Conservation (phyloP, 495 filamentous ascomycete genomes). For the Hypoxylon crocopeplum region DNA sequence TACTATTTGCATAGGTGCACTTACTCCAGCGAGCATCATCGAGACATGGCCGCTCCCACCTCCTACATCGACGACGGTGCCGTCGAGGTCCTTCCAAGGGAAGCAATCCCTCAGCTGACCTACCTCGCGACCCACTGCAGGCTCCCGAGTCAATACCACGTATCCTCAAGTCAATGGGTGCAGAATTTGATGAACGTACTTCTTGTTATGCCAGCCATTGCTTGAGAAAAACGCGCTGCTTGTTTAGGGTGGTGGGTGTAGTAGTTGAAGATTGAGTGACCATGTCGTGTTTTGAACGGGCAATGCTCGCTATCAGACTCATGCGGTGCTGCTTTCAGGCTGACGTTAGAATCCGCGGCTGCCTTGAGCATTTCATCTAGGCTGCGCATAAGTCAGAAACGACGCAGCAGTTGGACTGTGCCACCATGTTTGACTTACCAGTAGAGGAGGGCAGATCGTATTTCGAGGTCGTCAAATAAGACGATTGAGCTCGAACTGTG, state of each 20-base stretch:
- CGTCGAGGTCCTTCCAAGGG: slow-evolving; percentile 33
- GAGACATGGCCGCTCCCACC: slow-evolving; percentile 35
- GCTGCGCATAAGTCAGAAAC: slow-evolving; percentile 1
- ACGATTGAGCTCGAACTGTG: neutral
- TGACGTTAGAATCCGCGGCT: neutral
- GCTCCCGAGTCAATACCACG: too few relatives aligned
- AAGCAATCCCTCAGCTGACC: slow-evolving; percentile 26
- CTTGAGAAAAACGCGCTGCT: slow-evolving; percentile 24
- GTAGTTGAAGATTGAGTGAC: slow-evolving; percentile 35
- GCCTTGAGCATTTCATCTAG: slow-evolving; percentile 45
- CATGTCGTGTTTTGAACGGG: slow-evolving; percentile 36
- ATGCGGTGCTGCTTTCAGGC: neutral
- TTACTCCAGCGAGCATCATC: slow-evolving; percentile 31
- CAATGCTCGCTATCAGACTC: slow-evolving; percentile 12
- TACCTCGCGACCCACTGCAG: slow-evolving; percentile 1
- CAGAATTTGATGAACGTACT: neutral
- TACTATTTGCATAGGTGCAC: neutral
- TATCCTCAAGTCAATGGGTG: neutral
- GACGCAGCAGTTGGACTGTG: too few relatives aligned
- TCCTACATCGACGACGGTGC: slow-evolving; percentile 37
- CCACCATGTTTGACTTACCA: slow-evolving; percentile 1
- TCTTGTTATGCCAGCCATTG: slow-evolving; percentile 37
- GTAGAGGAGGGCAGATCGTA: slow-evolving; percentile 1
- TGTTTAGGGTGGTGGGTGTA: slow-evolving; percentile 36
- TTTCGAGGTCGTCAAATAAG: neutral